phyloP scores from a whole-genome alignment of 2,329 filamentous ascomycete genomes.

The Apiospora aurea region DNA sequence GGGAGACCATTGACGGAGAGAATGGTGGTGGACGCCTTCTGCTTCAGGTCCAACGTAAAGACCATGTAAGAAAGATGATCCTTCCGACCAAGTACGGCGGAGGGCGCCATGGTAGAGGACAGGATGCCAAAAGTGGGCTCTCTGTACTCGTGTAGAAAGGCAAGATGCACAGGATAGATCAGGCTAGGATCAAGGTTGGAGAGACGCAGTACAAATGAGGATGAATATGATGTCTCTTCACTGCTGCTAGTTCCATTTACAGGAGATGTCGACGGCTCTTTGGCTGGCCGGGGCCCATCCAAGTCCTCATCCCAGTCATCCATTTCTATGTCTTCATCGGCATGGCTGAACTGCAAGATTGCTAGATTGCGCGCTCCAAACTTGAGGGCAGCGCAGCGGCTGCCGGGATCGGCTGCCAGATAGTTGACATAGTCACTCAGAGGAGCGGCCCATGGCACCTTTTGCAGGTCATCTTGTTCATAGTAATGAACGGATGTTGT shows the following conservation, averaged over 20 bases:
- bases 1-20: conserved; percentile 86
- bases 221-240: conserved; percentile 78
- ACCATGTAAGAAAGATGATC: conserved; percentile 92
- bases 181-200: conserved; percentile 87
- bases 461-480: conserved; percentile 88
- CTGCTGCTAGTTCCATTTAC: conserved; percentile 54
- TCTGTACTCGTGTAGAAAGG: conserved; percentile 95
- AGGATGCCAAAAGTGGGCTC: conserved; percentile 97
- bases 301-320: conserved; percentile 88
- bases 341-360: conserved; percentile 89
- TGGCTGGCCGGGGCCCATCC: conserved; percentile 69
- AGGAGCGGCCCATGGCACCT: conserved; percentile 81
- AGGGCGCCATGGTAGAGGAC: conserved; percentile 76
- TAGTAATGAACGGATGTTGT: conserved; percentile 98
- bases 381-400: conserved; percentile 91
- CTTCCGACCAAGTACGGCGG: conserved; percentile 80
- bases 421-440: conserved; percentile 80
- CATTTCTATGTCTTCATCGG: conserved; percentile 87
- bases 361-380: conserved; percentile 90
- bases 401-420: conserved; percentile 87
- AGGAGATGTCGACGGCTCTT: conserved; percentile 50
- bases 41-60: conserved; percentile 92
- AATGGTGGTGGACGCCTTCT: conserved; percentile 91
- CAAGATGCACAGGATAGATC: conserved; percentile 87
- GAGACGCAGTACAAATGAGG: conserved; percentile 92